Evolutionary conservation across 208 protist species (phyloP).

Genomic region (Trypanosoma cruzi): DNA sequence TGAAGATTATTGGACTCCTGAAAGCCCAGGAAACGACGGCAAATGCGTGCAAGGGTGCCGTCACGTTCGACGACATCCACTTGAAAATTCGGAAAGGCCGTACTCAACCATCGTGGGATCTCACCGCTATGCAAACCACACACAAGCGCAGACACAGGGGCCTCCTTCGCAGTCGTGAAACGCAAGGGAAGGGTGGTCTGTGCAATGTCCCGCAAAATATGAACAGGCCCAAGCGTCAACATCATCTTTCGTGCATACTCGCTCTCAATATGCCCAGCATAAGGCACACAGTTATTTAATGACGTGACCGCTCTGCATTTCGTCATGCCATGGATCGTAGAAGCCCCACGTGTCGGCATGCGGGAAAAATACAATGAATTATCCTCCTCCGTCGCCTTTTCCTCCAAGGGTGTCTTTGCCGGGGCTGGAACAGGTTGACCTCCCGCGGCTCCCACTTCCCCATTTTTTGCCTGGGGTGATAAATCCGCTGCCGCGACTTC

Average conservation of each 20-base stretch:
- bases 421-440: background rate
- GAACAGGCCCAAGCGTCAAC: conserved; percentile 81
- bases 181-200: conserved; percentile 60
- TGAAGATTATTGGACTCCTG: conserved; percentile 74
- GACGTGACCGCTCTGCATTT: conserved; percentile 81
- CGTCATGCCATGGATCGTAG: conserved; percentile 80
- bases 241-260: conserved; percentile 85
- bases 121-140: conserved; percentile 82
- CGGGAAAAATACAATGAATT: conserved; percentile 51
- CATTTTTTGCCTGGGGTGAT: background rate
- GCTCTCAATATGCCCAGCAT: conserved; percentile 68
- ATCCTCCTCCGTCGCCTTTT: conserved; percentile 13
- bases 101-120: conserved; percentile 81
- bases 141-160: conserved; percentile 70
- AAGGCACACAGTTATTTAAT: conserved; percentile 86
- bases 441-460: background rate
- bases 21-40: conserved; percentile 78
- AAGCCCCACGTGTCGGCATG: conserved; percentile 63
- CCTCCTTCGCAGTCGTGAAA: conserved; percentile 77
- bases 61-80: conserved; percentile 89
- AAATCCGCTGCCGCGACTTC: background rate
- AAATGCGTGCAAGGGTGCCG: conserved; percentile 73
- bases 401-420: conserved; percentile 7
- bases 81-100: conserved; percentile 81
- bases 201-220: conserved; percentile 72